Conservation (phyloP, 257 asterid species). For the Osmanthus fragrans region DNA sequence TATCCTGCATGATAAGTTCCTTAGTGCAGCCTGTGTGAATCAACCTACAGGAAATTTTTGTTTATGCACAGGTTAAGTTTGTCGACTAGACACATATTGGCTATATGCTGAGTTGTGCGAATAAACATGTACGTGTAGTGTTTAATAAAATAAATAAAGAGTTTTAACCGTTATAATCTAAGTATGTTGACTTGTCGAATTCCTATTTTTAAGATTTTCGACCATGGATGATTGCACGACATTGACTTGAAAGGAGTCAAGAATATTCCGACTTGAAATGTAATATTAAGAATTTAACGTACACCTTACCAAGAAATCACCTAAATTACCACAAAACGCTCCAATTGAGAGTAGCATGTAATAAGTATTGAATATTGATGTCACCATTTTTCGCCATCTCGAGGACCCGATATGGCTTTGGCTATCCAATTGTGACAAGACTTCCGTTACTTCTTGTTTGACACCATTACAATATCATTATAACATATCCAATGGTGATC, state of each 20-base stretch:
- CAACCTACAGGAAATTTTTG: conserved; percentile 32
- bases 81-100: neutral
- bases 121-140: too few species aligned
- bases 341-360: neutral
- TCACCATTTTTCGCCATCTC: neutral
- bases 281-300: neutral
- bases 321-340: neutral
- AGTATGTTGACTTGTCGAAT: neutral
- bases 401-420: neutral
- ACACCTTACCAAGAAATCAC: neutral
- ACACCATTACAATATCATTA: neutral
- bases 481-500: too few species aligned
- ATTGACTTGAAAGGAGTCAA: neutral
- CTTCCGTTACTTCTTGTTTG: neutral
- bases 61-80: conserved; percentile 17
- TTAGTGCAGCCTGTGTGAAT: conserved; percentile 24
- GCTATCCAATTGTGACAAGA: neutral
- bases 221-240: too few species aligned
- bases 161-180: too few species aligned
- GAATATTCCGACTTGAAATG: neutral
- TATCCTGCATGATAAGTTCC: conserved; percentile 9
- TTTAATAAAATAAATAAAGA: too few species aligned
- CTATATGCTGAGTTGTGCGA: neutral
- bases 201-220: too few species aligned
- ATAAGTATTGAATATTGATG: neutral